phyloP scores from a whole-genome alignment of 331 rosid genomes.

The Acacia pycnantha region DNA sequence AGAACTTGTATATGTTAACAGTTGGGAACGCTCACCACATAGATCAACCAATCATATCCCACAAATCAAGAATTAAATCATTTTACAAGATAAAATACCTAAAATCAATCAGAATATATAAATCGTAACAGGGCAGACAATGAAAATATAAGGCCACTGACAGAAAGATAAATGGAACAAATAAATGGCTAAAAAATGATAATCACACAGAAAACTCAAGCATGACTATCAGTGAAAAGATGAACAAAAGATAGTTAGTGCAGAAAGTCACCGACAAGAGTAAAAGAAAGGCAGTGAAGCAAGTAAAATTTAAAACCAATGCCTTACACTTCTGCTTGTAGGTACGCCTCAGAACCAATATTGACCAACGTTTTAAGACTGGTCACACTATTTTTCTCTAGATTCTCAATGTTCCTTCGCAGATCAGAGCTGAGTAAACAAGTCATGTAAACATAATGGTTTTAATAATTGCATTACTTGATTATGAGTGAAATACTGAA shows the following conservation, averaged over 20 bases:
- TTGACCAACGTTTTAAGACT: slow-evolving; percentile 81
- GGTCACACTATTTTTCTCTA: slow-evolving; percentile 83
- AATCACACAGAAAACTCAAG: neutral
- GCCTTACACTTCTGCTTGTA: slow-evolving; percentile 95
- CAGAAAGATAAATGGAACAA: neutral
- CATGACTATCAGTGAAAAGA: neutral
- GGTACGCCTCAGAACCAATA: slow-evolving; percentile 89
- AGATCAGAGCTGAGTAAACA: slow-evolving; percentile 63
- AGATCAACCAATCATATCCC: neutral
- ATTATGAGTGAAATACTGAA: neutral
- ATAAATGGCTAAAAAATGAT: neutral
- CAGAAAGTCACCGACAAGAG: neutral
- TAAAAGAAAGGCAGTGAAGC: neutral
- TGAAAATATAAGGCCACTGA: neutral
- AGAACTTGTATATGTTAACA: neutral
- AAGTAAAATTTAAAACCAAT: slow-evolving; percentile 12
- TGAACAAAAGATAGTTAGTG: neutral
- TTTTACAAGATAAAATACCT: neutral
- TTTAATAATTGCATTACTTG: neutral
- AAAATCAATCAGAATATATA: neutral
- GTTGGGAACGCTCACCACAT: neutral
- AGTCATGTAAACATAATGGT: slow-evolving; percentile 43
- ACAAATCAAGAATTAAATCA: neutral
- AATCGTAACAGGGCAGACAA: neutral
- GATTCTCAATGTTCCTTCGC: slow-evolving; percentile 74